Evolutionary conservation across 73 alveolate species (phyloP).

Genomic region (Tetrahymena malaccensis): DNA sequence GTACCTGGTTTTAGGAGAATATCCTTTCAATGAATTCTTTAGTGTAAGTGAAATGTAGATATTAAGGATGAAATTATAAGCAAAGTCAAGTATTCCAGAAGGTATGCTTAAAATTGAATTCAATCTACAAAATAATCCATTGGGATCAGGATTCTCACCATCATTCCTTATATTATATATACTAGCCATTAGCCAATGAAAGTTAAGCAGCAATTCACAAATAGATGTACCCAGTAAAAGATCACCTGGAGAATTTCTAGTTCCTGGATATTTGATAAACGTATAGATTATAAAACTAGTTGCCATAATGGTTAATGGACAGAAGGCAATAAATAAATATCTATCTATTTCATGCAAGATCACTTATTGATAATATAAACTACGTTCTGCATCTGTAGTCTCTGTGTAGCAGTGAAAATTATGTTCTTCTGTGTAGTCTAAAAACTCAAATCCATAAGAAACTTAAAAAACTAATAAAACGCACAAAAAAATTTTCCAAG

Average conservation of each 20-base stretch:
- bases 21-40: background rate
- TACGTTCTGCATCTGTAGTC: background rate
- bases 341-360: background rate
- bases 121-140: background rate
- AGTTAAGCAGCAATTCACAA: background rate
- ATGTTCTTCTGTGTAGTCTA: background rate
- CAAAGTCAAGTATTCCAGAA: background rate
- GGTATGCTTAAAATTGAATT: background rate
- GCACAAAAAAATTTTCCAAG: background rate
- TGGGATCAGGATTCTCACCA: background rate
- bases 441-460: background rate
- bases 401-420: background rate
- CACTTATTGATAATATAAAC: background rate
- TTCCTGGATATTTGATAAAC: background rate
- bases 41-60: background rate
- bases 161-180: background rate
- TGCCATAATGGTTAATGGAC: background rate
- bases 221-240: background rate
- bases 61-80: background rate
- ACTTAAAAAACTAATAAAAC: background rate
- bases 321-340: background rate
- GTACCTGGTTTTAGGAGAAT: background rate
- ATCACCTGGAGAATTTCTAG: background rate
- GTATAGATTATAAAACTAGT: background rate
- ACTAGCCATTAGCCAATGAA: background rate